Base-by-base conservation (phyloP, 2,329 filamentous ascomycete species). In the Aureobasidium zeae region DNA sequence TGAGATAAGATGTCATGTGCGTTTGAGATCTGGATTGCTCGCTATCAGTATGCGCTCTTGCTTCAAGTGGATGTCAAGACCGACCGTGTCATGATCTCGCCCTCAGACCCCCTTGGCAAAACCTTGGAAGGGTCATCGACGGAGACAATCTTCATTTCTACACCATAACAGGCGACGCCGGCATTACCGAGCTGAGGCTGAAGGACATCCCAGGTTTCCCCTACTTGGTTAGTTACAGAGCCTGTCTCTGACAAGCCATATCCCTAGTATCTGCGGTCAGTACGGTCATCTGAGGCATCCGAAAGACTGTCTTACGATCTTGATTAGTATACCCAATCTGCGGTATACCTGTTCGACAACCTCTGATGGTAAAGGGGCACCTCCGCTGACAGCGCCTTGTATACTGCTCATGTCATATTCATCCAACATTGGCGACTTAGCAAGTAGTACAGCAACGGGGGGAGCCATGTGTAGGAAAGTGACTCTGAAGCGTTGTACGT, bases 381-480 rank as follows among this genome's bases (percentile, higher is more conserved):
- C 73, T 1, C 71, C 72, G 8, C 66, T 64, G 12, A 64, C 64
- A 25, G 74, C 51, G 5, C 64, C 65, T 1, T 56, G 50, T 21
- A 74, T 53, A 21, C 60, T 43, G 9, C 44, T 53, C 28, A 63
- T 61, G 19, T 62, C 59, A 32, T 66, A 51, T 2, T 58, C 50
- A 33, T 64, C 58, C 24, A 68, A 54, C 45, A 56, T 48, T 30
- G 52, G 49, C 5, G 62, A 49, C 19, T 45, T 50, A 3, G 55
- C 48, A 10, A 63, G 50, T 22, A 45, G 2, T 8, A 45, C 43
- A 26, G 32, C 43, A 20, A 73, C 66, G 2, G 69, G 65, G 2
- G 70, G 70, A 7, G 70, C 64, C 44, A 71, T 61, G 45, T 66
- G 66, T 0, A 63, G 64, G 52, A 73, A 70, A 2, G 69, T 69